A percentile compares a stretch with the other conserved stretches of the same genome.
Evolutionary conservation across 768 basidiomycete genomes (phyloP).

Genomic region (Pisolithus albus): DNA sequence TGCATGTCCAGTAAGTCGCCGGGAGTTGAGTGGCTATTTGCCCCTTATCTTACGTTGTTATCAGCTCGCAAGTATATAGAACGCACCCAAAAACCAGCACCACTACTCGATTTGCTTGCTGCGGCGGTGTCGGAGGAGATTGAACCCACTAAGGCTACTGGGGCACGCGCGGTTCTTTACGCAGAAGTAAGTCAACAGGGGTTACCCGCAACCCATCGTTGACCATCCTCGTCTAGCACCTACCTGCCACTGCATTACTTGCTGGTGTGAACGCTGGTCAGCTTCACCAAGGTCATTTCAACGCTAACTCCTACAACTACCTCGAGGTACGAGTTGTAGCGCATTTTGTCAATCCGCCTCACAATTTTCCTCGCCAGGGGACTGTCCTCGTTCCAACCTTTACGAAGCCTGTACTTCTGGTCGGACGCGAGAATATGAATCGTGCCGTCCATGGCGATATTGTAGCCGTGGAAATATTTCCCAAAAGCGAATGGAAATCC

Average conservation of each 20-base stretch:
- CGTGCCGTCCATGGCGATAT: constrained; percentile 90
- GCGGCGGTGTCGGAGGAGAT: constrained; percentile 55
- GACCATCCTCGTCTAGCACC: constrained; percentile 48
- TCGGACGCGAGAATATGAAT: constrained; percentile 93
- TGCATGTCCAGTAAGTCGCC: constrained; percentile 51
- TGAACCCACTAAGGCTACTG: constrained; percentile 52
- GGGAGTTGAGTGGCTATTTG: background rate
- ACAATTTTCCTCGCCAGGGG: constrained; percentile 42
- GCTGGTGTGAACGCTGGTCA: constrained; percentile 83
- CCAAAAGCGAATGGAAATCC: constrained; percentile 86
- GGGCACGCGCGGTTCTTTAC: constrained; percentile 58
- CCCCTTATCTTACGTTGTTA: background rate
- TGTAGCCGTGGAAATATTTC: constrained; percentile 84
- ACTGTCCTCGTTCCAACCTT: constrained; percentile 71
- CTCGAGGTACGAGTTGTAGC: constrained; percentile 54
- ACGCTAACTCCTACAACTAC: constrained; percentile 93
- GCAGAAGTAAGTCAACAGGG: constrained; percentile 48
- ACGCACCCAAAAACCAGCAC: constrained; percentile 53
- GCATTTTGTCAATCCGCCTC: background rate
- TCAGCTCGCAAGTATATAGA: constrained; percentile 78
- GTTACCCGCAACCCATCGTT: background rate
- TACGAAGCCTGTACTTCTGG: constrained; percentile 71
- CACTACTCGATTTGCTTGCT: constrained; percentile 78
- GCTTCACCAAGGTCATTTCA: constrained; percentile 90
- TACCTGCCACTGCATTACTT: constrained; percentile 59